phyloP scores from a whole-genome alignment of 805 yeast species.

The Wickerhamiella parazyma region DNA sequence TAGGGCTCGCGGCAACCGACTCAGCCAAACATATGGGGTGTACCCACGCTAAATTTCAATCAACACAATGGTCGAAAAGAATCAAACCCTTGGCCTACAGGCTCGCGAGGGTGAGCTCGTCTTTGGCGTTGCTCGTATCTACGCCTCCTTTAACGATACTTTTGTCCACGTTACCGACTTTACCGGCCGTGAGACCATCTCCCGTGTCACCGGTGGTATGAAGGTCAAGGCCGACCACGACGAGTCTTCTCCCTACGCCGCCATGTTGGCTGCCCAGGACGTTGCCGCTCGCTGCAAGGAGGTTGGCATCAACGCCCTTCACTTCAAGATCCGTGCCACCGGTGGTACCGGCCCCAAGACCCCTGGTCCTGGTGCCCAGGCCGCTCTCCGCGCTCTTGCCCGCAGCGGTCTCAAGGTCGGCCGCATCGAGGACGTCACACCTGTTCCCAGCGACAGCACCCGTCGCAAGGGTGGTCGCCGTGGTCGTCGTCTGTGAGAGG shows the following conservation, averaged over 20 bases:
- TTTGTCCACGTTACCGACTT: slow-evolving; percentile 99
- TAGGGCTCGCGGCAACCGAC: slow-evolving; percentile 6
- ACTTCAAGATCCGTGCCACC: slow-evolving; percentile 98
- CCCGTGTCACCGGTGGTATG: slow-evolving; percentile 99
- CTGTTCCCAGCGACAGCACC: slow-evolving; percentile 99
- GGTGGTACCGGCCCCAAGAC: slow-evolving; percentile 99
- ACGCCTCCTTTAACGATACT: slow-evolving; percentile 99
- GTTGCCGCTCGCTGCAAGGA: slow-evolving; percentile 98
- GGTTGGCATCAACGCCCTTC: slow-evolving; percentile 99
- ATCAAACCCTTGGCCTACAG: slow-evolving; percentile 59
- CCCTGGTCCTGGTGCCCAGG: slow-evolving; percentile 99
- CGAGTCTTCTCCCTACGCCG: slow-evolving; percentile 99
- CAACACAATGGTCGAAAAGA: slow-evolving; percentile 19
- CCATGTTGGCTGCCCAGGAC: slow-evolving; percentile 99
- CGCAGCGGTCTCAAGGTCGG: slow-evolving; percentile 99
- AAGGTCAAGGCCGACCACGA: slow-evolving; percentile 99
- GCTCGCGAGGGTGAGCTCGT: slow-evolving; percentile 96
- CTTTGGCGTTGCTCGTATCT: slow-evolving; percentile 99
- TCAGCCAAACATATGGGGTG: slow-evolving; percentile 4
- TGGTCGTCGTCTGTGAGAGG: slow-evolving; percentile 90
- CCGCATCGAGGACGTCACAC: slow-evolving; percentile 99
- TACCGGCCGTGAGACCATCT: slow-evolving; percentile 98
- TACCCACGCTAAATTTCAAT: slow-evolving; percentile 2
- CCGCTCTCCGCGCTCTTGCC: slow-evolving; percentile 97
- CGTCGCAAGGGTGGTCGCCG: slow-evolving; percentile 99